These are phyloP conservation scores for Debaryomyces robertsiae DNA, from an alignment of 1,139 yeast species.

Conservation along the genomic window DNA sequence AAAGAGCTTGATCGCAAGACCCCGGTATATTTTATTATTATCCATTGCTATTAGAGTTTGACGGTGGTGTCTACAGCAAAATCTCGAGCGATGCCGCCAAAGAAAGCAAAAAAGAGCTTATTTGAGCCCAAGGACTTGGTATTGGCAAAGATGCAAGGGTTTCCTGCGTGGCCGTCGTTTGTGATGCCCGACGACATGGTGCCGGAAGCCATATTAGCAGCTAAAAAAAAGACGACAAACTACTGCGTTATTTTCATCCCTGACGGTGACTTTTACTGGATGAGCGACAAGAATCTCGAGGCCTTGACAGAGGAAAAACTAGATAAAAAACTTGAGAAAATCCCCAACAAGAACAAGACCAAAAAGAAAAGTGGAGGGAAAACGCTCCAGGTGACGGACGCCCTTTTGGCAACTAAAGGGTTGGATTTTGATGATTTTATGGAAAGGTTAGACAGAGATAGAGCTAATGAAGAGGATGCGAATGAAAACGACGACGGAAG, in stretches of 20 bases:
- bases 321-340: constrained; percentile 29
- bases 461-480: constrained; percentile 19
- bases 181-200: constrained; percentile 46
- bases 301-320: constrained; percentile 33
- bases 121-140: constrained; percentile 42
- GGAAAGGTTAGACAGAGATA: constrained; percentile 28
- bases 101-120: constrained; percentile 19
- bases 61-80: too few relatives aligned
- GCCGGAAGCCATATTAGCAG: constrained; percentile 41
- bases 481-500: constrained; percentile 33
- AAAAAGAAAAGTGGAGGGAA: constrained; percentile 29
- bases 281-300: constrained; percentile 43
- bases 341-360: constrained; percentile 25
- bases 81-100: constrained; percentile 29
- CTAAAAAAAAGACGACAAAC: constrained; percentile 41
- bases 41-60: too few relatives aligned
- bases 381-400: constrained; percentile 39
- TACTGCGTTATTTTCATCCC: constrained; percentile 52
- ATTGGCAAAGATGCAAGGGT: constrained; percentile 51
- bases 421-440: constrained; percentile 43
- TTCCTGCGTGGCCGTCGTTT: constrained; percentile 54
- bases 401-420: constrained; percentile 43
- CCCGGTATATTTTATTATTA: too few relatives aligned
- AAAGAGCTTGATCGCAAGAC: too few relatives aligned
- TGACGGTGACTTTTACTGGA: constrained; percentile 53